phyloP scores from a whole-genome alignment of 306 rosid species.

The Begonia peltatifolia region DNA sequence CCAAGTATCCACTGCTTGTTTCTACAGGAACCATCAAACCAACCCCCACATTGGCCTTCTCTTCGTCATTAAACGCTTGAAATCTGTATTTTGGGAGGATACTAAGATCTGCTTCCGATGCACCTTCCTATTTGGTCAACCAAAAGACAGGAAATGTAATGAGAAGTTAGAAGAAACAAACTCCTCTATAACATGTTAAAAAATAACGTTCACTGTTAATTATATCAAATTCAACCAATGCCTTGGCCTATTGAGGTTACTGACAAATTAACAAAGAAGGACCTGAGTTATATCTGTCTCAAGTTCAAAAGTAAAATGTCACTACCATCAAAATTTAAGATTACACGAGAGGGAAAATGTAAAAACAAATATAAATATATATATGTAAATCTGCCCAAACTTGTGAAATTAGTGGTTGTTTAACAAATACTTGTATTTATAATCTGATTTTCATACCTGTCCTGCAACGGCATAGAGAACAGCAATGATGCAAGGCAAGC shows the following conservation, averaged over 20 bases:
- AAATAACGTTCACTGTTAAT: too few species aligned
- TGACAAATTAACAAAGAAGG: too few species aligned
- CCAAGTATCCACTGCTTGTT: slow-evolving; percentile 47
- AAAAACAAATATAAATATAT: too few species aligned
- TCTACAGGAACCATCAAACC: slow-evolving; percentile 79
- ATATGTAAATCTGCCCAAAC: too few species aligned
- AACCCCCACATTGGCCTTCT: slow-evolving; percentile 56
- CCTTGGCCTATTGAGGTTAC: too few species aligned
- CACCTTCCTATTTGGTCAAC: slow-evolving; percentile 61
- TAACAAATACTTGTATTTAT: slow-evolving; percentile 10
- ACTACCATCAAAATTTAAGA: too few species aligned
- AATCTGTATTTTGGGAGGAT: slow-evolving; percentile 62
- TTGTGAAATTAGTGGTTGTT: too few species aligned
- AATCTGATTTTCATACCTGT: slow-evolving; percentile 45
- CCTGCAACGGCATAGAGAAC: slow-evolving; percentile 91
- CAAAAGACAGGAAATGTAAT: slow-evolving; percentile 14
- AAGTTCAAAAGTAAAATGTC: too few species aligned
- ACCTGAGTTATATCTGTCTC: too few species aligned
- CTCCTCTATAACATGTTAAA: background rate
- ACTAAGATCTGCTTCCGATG: slow-evolving; percentile 84
- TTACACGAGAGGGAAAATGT: too few species aligned
- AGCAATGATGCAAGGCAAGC: slow-evolving; percentile 97
- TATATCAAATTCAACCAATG: too few species aligned
- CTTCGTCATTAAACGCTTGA: slow-evolving; percentile 24
- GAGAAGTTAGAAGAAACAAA: slow-evolving; percentile 4